Conservation (phyloP, 1,139 yeast species). For the Pichia sp. region DNA sequence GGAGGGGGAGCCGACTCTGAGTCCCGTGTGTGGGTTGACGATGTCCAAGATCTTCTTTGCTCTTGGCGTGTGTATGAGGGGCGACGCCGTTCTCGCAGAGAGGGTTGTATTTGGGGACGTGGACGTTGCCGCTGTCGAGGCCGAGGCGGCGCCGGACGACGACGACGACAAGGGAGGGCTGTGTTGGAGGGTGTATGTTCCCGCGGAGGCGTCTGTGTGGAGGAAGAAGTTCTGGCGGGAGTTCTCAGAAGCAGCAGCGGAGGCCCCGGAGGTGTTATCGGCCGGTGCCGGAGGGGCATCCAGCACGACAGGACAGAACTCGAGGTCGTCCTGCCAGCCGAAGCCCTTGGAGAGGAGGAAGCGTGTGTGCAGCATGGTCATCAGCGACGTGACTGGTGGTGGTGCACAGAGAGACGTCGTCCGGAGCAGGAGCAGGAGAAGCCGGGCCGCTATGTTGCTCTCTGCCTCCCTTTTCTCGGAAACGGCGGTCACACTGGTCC, state of each 20-base stretch:
- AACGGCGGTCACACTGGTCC: too few species aligned
- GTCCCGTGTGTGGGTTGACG: slow-evolving; percentile 72
- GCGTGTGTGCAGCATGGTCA: slow-evolving; percentile 2
- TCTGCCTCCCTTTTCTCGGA: neutral
- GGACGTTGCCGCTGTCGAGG: neutral
- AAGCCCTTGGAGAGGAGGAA: slow-evolving; percentile 9
- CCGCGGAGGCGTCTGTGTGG: too few species aligned
- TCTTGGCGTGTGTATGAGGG: slow-evolving; percentile 51
- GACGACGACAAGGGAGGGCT: neutral
- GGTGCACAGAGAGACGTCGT: neutral
- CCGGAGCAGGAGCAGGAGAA: neutral
- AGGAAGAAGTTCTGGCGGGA: too few species aligned
- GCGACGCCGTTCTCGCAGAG: slow-evolving; percentile 20
- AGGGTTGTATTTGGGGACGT: neutral
- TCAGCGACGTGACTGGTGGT: neutral
- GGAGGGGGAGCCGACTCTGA: slow-evolving; percentile 55
- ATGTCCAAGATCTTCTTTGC: slow-evolving; percentile 65
- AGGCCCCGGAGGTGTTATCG: neutral
- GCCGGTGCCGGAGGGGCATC: neutral
- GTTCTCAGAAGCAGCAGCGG: neutral
- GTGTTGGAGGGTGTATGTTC: too few species aligned
- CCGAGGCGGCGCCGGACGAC: neutral
- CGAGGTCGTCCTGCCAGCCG: slow-evolving; percentile 8
- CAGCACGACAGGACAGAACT: slow-evolving; percentile 8
- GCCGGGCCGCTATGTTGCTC: neutral